Base-by-base conservation (phyloP, 192 early-diverging fungal species). In the Umbelopsis isabellina region DNA sequence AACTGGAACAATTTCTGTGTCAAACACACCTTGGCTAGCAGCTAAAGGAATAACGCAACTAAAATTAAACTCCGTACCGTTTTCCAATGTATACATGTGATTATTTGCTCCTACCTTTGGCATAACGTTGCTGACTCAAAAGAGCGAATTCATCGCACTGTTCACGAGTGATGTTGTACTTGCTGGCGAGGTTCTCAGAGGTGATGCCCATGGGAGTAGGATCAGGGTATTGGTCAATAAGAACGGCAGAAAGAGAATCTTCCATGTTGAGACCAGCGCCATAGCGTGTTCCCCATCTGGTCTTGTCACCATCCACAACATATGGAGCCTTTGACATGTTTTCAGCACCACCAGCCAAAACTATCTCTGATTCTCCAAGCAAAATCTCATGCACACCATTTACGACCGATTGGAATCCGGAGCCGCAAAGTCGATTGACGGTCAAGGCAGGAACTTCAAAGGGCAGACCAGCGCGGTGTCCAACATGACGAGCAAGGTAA, bases 341-440 rank as follows among this genome's bases (percentile, higher is more conserved):
- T 80, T 98, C 97, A 33, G 95, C 75, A 66, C 97, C 95, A 72
- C 95, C 95, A 2, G 94, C 89, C 69, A 97, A 75, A 1, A 96
- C 94, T 69, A 97, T 82, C 37, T 93, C 87, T 22, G 92, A 82
- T 49, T 97, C 95, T 16, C 93, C 94, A 9, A 81, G 64, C 41
- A 88, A 72, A 76, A 99, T 97, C 71, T 99, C 96, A 66, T 97
- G 97, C 18, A 90, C 93, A n/a, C 88, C 94, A 69, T 91, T 94
- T 75, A 99, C 92, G 66, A 99, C 91, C 48, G 92, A 80, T 83
- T 99, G 95, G 87, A 98, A 96, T 18, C 97, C 97, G 5, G 94
- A 96, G 16, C 95, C 96, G 79, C 97, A 98, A 25, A 98, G 92
- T 23, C 97, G 90, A 87, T 98, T 98, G 76, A 98, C 88, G 5